These are phyloP conservation scores for Pseudognaphalium luteoalbum DNA, from an alignment of 129 eudicot genomes.

Conservation along the genomic window DNA sequence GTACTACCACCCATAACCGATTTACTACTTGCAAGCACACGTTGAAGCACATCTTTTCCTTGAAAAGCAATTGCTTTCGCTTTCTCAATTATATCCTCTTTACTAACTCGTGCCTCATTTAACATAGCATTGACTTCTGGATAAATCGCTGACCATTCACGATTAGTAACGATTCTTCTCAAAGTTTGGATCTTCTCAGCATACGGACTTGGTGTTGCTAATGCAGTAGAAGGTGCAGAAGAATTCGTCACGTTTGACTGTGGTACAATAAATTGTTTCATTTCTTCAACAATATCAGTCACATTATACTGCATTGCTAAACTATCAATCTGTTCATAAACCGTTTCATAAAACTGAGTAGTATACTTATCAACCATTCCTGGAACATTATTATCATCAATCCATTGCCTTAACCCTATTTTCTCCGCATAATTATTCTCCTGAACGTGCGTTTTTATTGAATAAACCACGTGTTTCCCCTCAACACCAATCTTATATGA, in stretches of 20 bases:
- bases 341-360: slow-evolving; percentile 68
- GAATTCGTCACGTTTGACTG: slow-evolving; percentile 28
- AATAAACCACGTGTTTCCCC: slow-evolving; percentile 83
- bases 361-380: slow-evolving; percentile 81
- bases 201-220: slow-evolving; percentile 56
- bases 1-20: slow-evolving; percentile 81
- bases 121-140: slow-evolving; percentile 66
- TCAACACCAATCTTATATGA: slow-evolving; percentile 88
- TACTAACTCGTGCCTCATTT: slow-evolving; percentile 53
- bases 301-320: slow-evolving; percentile 82
- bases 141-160: slow-evolving; percentile 79
- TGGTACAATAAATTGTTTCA: slow-evolving; percentile 44
- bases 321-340: slow-evolving; percentile 75
- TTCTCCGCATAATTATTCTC: slow-evolving; percentile 80
- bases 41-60: slow-evolving; percentile 73
- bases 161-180: slow-evolving; percentile 56
- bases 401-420: slow-evolving; percentile 83
- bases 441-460: slow-evolving; percentile 72
- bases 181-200: slow-evolving; percentile 62
- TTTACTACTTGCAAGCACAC: slow-evolving; percentile 65
- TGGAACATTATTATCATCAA: slow-evolving; percentile 90
- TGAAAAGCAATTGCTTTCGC: slow-evolving; percentile 80
- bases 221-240: slow-evolving; percentile 48
- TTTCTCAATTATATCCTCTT: slow-evolving; percentile 73
- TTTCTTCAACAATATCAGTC: slow-evolving; percentile 75